Conservation (phyloP, 441 rosid genomes). For the Populus hybrid region DNA sequence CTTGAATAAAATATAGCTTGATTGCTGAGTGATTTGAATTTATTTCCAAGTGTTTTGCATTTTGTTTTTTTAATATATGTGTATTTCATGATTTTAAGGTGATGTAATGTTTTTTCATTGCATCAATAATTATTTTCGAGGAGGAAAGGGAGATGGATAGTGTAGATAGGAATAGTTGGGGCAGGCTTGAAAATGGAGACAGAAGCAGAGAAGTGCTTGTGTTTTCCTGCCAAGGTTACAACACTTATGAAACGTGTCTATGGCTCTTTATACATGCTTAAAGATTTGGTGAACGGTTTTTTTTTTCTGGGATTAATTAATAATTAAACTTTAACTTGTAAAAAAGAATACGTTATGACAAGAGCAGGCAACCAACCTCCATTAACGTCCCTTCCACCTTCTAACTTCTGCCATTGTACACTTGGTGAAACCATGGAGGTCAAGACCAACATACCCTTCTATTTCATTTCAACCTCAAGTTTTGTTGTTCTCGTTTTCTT, state of each 20-base stretch:
- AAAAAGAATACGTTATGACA: slow-evolving; percentile 15
- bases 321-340: not conserved
- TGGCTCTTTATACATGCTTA: not conserved
- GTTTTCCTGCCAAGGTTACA: not conserved
- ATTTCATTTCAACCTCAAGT: not conserved
- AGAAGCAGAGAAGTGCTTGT: not conserved
- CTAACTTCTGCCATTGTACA: not conserved
- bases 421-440: not conserved
- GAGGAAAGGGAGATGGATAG: not conserved
- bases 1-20: too few relatives aligned
- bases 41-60: too few relatives aligned
- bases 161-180: slow-evolving; percentile 33
- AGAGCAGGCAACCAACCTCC: slow-evolving; percentile 51
- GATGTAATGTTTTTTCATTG: not conserved
- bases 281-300: slow-evolving; percentile 20
- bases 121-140: not conserved
- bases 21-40: too few relatives aligned
- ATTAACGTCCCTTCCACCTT: slow-evolving; percentile 26
- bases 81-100: not conserved
- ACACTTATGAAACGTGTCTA: not conserved
- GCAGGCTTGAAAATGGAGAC: slow-evolving; percentile 40
- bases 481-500: not conserved
- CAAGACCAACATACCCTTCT: slow-evolving; percentile 1
- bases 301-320: not conserved
- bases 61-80: too few relatives aligned